Base-by-base conservation (phyloP, 441 rosid genomes). In the Populus hybrid region DNA sequence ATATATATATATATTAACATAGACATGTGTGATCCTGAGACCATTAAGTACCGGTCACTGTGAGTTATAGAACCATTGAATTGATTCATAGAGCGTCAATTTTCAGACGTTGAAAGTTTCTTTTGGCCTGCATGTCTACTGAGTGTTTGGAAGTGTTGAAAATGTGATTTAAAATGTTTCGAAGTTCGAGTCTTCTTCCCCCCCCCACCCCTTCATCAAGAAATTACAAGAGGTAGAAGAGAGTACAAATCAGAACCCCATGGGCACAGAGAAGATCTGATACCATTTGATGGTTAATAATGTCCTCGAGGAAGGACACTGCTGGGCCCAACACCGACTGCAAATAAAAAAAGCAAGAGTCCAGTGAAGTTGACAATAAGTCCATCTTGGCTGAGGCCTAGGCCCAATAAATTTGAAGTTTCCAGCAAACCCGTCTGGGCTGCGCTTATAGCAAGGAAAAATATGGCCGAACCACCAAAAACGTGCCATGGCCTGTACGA, bases 401-500 rank as follows among this genome's bases (percentile, higher is more conserved):
- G 46, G 14, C 0, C 46, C 2, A 40, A 40, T 3, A 40, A 40
- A 40, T 1, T 40, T 40, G 46, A 40, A 40, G 46, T 83, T 80
- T 84, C 83, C 0, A 79, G 24, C 65, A 90, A 69, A 26, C 93
- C 90, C 9, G 81, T 80, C 80, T 83, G 83, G 3, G 90, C 91
- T 0, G 90, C 83, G 83, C 88, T 81, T 18, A 89, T 57, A 0
- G 88, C 87, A 50, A 85, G 69, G 64, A 87, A 69, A 79, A 91
- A 91, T 54, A 83, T 76, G 73, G 61, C 71, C 72, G 79, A 38
- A 7, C 93, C 95, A 0, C 81, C 70, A 76, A 91, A 86, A 5
- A 69, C 66, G 72, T 89, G 95, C 93, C 91, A 88, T 35, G 91
- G 92, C 77, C 26, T 11, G 72, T 72, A 84, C 20, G 89, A 70